phyloP scores from a whole-genome alignment of 495 filamentous ascomycete species.

The Annulohypoxylon bovei region DNA sequence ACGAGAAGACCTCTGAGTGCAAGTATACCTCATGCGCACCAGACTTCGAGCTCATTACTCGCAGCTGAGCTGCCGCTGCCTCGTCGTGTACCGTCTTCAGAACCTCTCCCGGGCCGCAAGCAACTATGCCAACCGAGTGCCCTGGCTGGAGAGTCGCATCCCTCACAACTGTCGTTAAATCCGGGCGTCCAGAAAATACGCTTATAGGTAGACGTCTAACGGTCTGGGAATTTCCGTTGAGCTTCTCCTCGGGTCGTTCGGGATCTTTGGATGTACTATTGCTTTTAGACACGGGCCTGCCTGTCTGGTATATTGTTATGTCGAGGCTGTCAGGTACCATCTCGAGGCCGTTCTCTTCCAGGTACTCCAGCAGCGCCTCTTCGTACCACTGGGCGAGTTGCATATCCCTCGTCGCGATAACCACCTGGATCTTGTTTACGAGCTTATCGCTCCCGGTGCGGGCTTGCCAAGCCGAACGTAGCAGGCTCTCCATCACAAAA shows the following conservation, averaged over 20 bases:
- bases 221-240: background rate
- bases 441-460: background rate
- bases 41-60: conserved; percentile 47
- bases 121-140: conserved; percentile 55
- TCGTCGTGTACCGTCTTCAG: conserved; percentile 61
- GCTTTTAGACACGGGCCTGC: conserved; percentile 12
- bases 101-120: conserved; percentile 63
- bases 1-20: conserved; percentile 65
- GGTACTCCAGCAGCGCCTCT: conserved; percentile 37
- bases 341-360: conserved; percentile 33
- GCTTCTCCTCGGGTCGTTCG: conserved; percentile 19
- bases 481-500: conserved; percentile 46
- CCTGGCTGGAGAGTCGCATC: conserved; percentile 38
- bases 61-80: conserved; percentile 56
- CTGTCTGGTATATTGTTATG: conserved; percentile 39
- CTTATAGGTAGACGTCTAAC: conserved; percentile 27
- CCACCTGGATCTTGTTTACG: conserved; percentile 42
- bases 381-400: conserved; percentile 47
- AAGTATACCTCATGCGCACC: conserved; percentile 60
- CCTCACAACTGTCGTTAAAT: conserved; percentile 51
- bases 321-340: conserved; percentile 26
- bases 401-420: conserved; percentile 48
- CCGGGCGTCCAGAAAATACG: conserved; percentile 45
- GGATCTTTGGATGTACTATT: conserved; percentile 28
- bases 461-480: conserved; percentile 21